Percentiles rank a stretch among this genome's conserved stretches.
Conservation (phyloP, 2,329 filamentous ascomycete species). For the Beauveria sp. region DNA sequence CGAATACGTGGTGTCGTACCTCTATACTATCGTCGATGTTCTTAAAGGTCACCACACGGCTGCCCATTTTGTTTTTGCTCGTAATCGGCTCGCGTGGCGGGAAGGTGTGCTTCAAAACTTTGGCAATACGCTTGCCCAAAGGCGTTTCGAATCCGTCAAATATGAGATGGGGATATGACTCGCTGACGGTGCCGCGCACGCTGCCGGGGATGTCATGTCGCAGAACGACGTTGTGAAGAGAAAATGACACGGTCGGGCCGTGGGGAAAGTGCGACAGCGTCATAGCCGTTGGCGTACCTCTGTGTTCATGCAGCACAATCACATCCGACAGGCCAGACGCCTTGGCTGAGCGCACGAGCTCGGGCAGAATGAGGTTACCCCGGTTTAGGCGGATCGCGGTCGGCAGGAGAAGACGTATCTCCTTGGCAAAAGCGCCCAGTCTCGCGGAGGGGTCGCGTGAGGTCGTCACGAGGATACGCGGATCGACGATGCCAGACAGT, state of each 20-base stretch:
- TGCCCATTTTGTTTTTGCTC: constrained; percentile 68
- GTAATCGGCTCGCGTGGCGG: constrained; percentile 76
- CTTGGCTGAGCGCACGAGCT: constrained; percentile 75
- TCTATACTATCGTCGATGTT: constrained; percentile 93
- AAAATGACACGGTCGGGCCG: constrained; percentile 73
- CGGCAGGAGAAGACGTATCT: constrained; percentile 75
- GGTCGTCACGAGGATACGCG: constrained; percentile 82
- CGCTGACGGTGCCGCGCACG: constrained; percentile 78
- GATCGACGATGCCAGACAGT: constrained; percentile 85
- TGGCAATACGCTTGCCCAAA: constrained; percentile 74
- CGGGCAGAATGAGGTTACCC: constrained; percentile 80
- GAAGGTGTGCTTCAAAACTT: constrained; percentile 89
- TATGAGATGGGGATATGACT: constrained; percentile 88
- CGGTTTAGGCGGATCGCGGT: constrained; percentile 85
- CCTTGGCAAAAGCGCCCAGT: constrained; percentile 85
- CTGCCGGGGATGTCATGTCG: constrained; percentile 88
- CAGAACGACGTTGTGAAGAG: constrained; percentile 84
- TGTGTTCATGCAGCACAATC: constrained; percentile 82
- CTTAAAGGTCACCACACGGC: constrained; percentile 84
- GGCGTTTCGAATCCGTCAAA: constrained; percentile 87
- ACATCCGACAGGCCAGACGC: constrained; percentile 76
- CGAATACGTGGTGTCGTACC: constrained; percentile 76
- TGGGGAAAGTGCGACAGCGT: constrained; percentile 84
- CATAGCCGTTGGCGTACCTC: constrained; percentile 84
- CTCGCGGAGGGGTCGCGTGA: constrained; percentile 80